These are phyloP conservation scores for Halenospora varia DNA, from an alignment of 495 filamentous ascomycete species.

Conservation along the genomic window DNA sequence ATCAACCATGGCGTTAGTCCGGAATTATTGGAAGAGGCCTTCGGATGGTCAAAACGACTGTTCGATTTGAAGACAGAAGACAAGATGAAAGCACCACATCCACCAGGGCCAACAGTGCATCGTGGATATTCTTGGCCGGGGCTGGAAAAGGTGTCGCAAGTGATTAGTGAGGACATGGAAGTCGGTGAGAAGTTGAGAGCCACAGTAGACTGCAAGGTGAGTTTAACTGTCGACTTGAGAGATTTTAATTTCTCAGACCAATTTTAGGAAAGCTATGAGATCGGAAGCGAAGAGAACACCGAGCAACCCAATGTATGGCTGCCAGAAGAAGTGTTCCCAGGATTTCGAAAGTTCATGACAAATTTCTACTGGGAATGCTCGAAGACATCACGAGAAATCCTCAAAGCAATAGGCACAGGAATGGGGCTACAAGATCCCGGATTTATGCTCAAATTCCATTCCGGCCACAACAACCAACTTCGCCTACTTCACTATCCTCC, in stretches of 20 bases:
- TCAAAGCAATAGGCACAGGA: constrained; percentile 49
- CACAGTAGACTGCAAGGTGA: constrained; percentile 28
- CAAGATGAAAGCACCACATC: constrained; percentile 56
- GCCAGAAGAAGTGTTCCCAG: constrained; percentile 52
- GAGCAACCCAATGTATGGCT: constrained; percentile 63
- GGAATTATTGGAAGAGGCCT: constrained; percentile 45
- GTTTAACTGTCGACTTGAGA: background rate
- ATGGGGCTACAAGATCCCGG: constrained; percentile 47
- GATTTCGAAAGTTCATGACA: constrained; percentile 55
- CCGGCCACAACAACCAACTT: constrained; percentile 57
- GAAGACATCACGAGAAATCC: constrained; percentile 39
- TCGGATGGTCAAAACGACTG: constrained; percentile 44
- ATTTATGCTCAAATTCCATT: constrained; percentile 51
- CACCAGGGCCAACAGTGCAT: constrained; percentile 50
- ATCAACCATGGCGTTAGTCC: constrained; percentile 49
- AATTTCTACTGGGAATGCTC: constrained; percentile 53
- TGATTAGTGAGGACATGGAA: constrained; percentile 44
- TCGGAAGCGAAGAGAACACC: constrained; percentile 52
- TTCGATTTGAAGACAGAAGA: constrained; percentile 31
- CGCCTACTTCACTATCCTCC: constrained; percentile 64
- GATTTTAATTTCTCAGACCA: background rate
- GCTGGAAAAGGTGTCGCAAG: constrained; percentile 61
- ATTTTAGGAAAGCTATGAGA: constrained; percentile 61
- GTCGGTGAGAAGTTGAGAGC: constrained; percentile 38
- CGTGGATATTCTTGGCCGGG: constrained; percentile 64